phyloP scores from a whole-genome alignment of 768 basidiomycete species.

The Agrocybe praecox region DNA sequence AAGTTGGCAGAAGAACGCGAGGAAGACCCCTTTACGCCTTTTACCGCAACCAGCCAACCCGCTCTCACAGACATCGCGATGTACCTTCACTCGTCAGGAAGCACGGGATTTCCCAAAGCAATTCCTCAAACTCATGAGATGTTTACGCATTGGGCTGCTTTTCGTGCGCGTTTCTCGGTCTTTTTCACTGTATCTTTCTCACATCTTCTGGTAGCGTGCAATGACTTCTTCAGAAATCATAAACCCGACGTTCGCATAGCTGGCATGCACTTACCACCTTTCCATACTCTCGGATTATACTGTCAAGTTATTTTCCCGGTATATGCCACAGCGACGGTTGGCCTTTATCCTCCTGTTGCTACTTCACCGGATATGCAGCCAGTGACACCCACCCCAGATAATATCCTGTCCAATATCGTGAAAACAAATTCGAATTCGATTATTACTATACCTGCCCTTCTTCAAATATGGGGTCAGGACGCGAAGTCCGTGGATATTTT shows the following conservation, averaged over 20 bases:
- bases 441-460: constrained; percentile 37
- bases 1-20: constrained; percentile 34
- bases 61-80: constrained; percentile 24
- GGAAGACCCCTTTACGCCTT: constrained; percentile 28
- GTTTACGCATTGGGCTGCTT: constrained; percentile 32
- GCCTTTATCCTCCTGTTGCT: constrained; percentile 34
- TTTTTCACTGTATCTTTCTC: not conserved
- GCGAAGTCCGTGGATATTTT: constrained; percentile 23
- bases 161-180: constrained; percentile 30
- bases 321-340: constrained; percentile 21
- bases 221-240: constrained; percentile 14
- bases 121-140: constrained; percentile 34
- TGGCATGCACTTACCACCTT: constrained; percentile 37
- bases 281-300: constrained; percentile 36
- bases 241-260: constrained; percentile 23
- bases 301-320: constrained; percentile 33
- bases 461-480: constrained; percentile 40
- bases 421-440: constrained; percentile 29
- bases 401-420: constrained; percentile 33
- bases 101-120: constrained; percentile 47
- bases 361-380: constrained; percentile 25
- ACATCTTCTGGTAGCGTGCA: not conserved
- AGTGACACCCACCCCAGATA: constrained; percentile 29
- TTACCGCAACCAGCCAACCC: constrained; percentile 10
- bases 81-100: constrained; percentile 53